Evolutionary conservation across 148 eudicot species (phyloP).

Genomic region (Spergularia bocconei): DNA sequence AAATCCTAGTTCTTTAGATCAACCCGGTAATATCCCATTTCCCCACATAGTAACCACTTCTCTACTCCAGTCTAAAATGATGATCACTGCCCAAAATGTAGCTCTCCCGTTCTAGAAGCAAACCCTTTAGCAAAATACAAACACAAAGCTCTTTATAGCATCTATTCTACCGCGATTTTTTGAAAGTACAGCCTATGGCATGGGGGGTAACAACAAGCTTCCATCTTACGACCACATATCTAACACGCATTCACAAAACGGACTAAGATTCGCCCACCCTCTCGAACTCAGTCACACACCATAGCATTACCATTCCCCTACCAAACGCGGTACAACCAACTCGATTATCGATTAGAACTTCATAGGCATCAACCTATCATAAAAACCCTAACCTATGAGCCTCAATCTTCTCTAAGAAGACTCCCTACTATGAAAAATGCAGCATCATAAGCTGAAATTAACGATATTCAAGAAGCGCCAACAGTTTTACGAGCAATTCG

Average conservation of each 20-base stretch:
- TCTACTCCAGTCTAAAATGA: not conserved
- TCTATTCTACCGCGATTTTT: not conserved
- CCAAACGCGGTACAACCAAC: not conserved
- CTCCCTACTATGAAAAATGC: not conserved
- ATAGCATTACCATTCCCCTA: too few relatives aligned
- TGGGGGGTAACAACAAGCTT: too few relatives aligned
- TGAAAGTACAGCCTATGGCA: not conserved
- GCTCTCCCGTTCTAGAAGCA: too few relatives aligned
- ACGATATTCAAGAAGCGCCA: not conserved
- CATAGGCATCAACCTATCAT: not conserved
- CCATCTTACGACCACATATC: not conserved
- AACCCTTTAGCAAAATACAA: not conserved
- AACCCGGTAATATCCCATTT: not conserved
- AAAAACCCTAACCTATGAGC: not conserved
- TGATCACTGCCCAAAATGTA: too few relatives aligned
- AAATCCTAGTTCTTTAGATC: not conserved
- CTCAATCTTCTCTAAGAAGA: not conserved
- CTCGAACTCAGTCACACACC: too few relatives aligned
- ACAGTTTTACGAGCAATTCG: too few relatives aligned
- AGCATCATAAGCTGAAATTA: not conserved
- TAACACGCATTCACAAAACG: not conserved
- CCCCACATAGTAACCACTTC: too few relatives aligned
- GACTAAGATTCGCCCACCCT: too few relatives aligned
- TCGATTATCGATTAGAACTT: not conserved
- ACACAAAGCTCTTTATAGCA: not conserved